These are phyloP conservation scores for Spathaspora sp. DNA, from an alignment of 1,139 yeast genomes.

Conservation along the genomic window DNA sequence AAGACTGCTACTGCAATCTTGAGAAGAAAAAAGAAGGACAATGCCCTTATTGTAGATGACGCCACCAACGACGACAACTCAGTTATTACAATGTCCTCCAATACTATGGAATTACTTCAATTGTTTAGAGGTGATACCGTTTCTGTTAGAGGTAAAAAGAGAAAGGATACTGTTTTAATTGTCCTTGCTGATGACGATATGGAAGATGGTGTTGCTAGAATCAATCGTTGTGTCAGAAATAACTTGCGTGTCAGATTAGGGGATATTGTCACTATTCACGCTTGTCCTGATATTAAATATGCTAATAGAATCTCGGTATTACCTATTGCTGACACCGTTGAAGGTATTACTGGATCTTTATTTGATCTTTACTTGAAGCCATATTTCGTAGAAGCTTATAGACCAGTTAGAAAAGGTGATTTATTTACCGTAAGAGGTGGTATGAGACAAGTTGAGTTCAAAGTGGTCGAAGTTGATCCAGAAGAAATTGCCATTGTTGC, in stretches of 20 bases:
- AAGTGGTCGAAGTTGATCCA: constrained; percentile 97
- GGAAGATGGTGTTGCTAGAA: constrained; percentile 92
- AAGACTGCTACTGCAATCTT: constrained; percentile 96
- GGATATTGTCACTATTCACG: constrained; percentile 85
- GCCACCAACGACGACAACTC: constrained; percentile 97
- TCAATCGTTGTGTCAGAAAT: constrained; percentile 94
- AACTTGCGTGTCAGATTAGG: constrained; percentile 93
- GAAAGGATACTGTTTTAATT: constrained; percentile 96
- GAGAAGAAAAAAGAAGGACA: constrained; percentile 97
- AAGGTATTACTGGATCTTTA: constrained; percentile 96
- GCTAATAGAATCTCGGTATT: constrained; percentile 91
- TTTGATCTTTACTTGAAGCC: constrained; percentile 97
- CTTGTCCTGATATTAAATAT: constrained; percentile 97
- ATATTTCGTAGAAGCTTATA: constrained; percentile 96
- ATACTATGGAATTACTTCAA: constrained; percentile 93
- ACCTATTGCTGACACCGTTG: constrained; percentile 97
- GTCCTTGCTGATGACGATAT: constrained; percentile 96
- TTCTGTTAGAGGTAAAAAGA: constrained; percentile 94
- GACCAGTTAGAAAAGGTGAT: constrained; percentile 98
- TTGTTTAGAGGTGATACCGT: constrained; percentile 98
- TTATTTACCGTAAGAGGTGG: constrained; percentile 97
- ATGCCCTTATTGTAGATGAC: constrained; percentile 91
- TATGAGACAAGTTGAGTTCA: constrained; percentile 98
- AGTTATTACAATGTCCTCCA: constrained; percentile 89
- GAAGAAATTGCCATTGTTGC: constrained; percentile 97